Evolutionary conservation across 495 filamentous ascomycete genomes (phyloP), one percentile per base, ranked within the genome.

Genomic region (Aspergillus cavernicola): DNA sequence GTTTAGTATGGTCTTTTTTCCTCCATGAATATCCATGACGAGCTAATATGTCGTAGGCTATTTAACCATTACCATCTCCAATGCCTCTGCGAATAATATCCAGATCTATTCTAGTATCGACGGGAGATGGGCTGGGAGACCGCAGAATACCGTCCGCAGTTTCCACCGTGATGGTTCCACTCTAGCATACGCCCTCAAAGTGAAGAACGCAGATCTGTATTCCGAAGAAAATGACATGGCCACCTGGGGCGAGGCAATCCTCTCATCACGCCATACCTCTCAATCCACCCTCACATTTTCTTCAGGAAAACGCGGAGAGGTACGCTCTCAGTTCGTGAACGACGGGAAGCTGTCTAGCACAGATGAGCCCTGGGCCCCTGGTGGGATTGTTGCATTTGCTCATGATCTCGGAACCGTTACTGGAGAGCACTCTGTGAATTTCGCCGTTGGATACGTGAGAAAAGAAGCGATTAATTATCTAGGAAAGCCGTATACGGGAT

Each of bases 11-110:
- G 37, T 36, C 28, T 18, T 7, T 19, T 19, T n/a, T 6, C 16
- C 48, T 20, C 6, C 23, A 16, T 18, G 31, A 16, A 6, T n/a
- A n/a, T n/a, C n/a, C n/a, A 3, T 47, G n/a, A 20, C 15, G 18
- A 28, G 33, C 48, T 51, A 20, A 56, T 43, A 9, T 1, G 23
- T 10, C 50, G 38, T 62, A 65, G 67, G 66, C 53, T 96, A 95
- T 66, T 53, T 96, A 43, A 86, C 82, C 4, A 79, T 92, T 19
- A 64, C 81, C 50, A 85, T 85, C 6, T 58, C 64, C 5, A 59
- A 39, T 12, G 50, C 61, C 23, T 58, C 38, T 6, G 55, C 56
- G 2, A 62, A 65, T 19, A 57, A 65, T 19, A 64, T 80, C 23
- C 76, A 80, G 47, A 50, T 80, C 1, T 77, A 74, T 49, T 68